Base-by-base conservation (phyloP, 78 protist genomes). In the Dictyostelium intermedium region DNA sequence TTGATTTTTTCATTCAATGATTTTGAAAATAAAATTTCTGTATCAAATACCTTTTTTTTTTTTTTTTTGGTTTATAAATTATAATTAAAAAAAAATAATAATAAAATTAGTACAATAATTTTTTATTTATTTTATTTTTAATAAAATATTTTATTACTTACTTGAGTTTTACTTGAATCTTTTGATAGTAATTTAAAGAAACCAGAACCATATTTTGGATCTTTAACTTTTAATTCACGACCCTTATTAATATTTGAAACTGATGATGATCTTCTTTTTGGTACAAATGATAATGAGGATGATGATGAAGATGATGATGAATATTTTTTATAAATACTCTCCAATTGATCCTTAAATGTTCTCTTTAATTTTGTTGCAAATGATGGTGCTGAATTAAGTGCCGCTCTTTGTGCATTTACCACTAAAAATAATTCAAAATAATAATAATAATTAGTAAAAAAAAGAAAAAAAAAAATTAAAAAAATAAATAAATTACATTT, bases 341-440 rank as follows among this genome's bases (percentile, higher is more conserved):
- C 47, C 32, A 87, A 30, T 63, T 87, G 92, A 30, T 72, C 92
- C 41, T 61, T 76, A 43, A 87, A 87, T 76, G 92, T 87, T 78
- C 92, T 87, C 34, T 87, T 81, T 61, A 87, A 41, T 25, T 78
- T 87, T 6, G 32, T 13, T 53, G 92, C 45, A 78, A 87, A 87
- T 61, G 92, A 87, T 16, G 92, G 85, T 37, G 92, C 92, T 25
- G 92, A 87, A 56, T 87, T 45, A 53, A 87, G 45, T 37, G 92
- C 92, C 43, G 92, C 92, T 87, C 92, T 87, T 78, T 87, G 92
- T 61, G 77, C 92, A 61, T 87, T 87, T 3, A 87, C 85, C 85
- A 87, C 84, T 84, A 47, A 79, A 18, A 43, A 20, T 1, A 30
- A 41, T 34, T 74, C 27, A 18, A 30, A n/a, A n/a, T n/a, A n/a